Percentiles rank a stretch among this genome's conserved stretches.
phyloP scores from a whole-genome alignment of 1,284 basidiomycete species.

The Blastosporella zonata region DNA sequence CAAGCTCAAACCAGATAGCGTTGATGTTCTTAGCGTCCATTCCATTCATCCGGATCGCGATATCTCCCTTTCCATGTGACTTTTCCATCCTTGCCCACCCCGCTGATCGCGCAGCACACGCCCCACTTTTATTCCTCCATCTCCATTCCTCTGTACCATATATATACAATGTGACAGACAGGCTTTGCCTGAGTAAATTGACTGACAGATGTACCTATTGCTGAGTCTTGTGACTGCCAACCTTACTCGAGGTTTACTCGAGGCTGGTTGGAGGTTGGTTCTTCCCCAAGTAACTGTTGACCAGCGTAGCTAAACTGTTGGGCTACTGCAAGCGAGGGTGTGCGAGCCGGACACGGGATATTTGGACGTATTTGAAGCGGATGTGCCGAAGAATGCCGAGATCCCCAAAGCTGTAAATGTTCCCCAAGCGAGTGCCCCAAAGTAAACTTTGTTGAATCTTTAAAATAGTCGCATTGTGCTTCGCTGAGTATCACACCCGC shows the following conservation, averaged over 20 bases:
- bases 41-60: neutral
- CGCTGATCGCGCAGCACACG: no score
- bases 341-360: neutral
- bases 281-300: neutral
- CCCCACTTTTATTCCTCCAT: neutral
- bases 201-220: no score
- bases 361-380: constrained; percentile 10
- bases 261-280: neutral
- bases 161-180: no score
- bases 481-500: neutral
- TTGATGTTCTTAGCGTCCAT: constrained; percentile 3
- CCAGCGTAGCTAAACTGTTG: neutral
- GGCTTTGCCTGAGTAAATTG: no score
- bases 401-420: constrained; percentile 20
- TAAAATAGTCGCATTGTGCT: constrained; percentile 11
- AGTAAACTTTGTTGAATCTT: constrained; percentile 11
- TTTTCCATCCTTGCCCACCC: no score
- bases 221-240: neutral
- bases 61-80: neutral
- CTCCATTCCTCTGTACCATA: neutral
- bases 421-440: constrained; percentile 25
- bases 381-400: constrained; percentile 17
- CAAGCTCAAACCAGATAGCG: neutral
- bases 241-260: constrained; percentile 6
- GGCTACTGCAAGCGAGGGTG: neutral